Percentiles rank a stretch among this genome's conserved stretches.
These are phyloP conservation scores for Diaporthe amygdali DNA, from an alignment of 2,329 filamentous ascomycete genomes.

Conservation along the genomic window DNA sequence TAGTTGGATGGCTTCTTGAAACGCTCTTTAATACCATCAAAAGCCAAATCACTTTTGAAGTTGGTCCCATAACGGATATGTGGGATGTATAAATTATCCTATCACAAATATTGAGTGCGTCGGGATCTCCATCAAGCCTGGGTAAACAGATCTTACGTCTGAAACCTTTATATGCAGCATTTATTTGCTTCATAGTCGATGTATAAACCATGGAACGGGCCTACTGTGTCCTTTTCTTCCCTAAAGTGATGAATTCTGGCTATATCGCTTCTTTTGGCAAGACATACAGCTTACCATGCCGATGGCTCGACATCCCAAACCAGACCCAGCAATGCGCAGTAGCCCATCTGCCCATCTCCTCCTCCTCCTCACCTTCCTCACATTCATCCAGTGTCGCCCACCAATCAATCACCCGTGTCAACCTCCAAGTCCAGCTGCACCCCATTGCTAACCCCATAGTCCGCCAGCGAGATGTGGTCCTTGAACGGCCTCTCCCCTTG, in stretches of 20 bases:
- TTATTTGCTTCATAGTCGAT: no score
- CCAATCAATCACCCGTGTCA: constrained; percentile 61
- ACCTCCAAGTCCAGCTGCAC: constrained; percentile 72
- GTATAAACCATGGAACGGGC: background rate
- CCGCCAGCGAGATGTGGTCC: constrained; percentile 83
- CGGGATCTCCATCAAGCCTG: no score
- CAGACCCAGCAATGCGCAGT: background rate
- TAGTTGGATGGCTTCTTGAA: background rate
- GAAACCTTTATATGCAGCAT: no score
- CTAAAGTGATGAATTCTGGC: background rate
- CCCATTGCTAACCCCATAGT: constrained; percentile 94
- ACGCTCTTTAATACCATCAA: no score
- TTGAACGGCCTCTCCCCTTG: constrained; percentile 95
- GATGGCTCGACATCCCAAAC: background rate
- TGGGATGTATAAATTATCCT: no score
- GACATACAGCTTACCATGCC: background rate
- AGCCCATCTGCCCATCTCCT: background rate
- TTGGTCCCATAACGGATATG: no score
- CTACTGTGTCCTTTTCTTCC: no score
- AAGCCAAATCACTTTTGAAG: no score
- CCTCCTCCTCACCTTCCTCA: background rate
- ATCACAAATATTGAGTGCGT: no score
- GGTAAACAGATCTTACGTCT: no score
- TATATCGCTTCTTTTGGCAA: background rate
- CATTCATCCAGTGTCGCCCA: no score